Base-by-base conservation (phyloP, 2,329 filamentous ascomycete species). In the Aureobasidium sp. region DNA sequence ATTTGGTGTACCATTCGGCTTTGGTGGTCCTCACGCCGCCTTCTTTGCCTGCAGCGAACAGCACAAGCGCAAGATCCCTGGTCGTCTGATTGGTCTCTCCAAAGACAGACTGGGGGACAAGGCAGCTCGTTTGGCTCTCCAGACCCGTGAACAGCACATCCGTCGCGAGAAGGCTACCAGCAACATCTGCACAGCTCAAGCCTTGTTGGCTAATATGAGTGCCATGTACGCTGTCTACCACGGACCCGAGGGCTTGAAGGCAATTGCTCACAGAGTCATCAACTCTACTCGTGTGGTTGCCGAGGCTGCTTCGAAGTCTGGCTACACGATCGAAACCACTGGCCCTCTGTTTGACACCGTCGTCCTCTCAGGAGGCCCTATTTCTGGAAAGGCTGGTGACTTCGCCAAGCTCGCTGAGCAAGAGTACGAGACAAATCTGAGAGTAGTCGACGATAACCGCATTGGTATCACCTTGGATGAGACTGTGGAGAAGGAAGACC, bases 151-250 rank as follows among this genome's bases (percentile, higher is more conserved):
- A 77, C 93, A 97, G 78, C 93, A 97, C 74, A 97, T 97, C 72
- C 85, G 93, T 66, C 85, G 93, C 70, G 93, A 97, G 74, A 97
- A 97, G 82, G 93, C 93, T 1, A 97, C 93, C 1, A 96, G 91
- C 79, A 97, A 97, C 72, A 92, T 97, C 63, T 97, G 93, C 78
- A 97, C 93, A 1, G 92, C 93, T 1, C 93, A 97, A 76, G 93
- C 93, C 9, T 79, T 97, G 29, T 80, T 97, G 57, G 93, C 93
- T 40, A 97, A 97, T 75, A 97, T 97, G 90, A 93, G 86, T 68
- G 91, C 92, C 60, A 88, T 97, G 78, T 97, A 96, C 72, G 92
- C 91, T 58, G 82, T 97, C 60, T 97, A 97, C 74, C 93, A 97
- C 72, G 93, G 93, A 3, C 93, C 93, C 0, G 76, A 85, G 60